These are phyloP conservation scores for Spiromastix sp. DNA, from an alignment of 2,329 filamentous ascomycete species.

Conservation along the genomic window DNA sequence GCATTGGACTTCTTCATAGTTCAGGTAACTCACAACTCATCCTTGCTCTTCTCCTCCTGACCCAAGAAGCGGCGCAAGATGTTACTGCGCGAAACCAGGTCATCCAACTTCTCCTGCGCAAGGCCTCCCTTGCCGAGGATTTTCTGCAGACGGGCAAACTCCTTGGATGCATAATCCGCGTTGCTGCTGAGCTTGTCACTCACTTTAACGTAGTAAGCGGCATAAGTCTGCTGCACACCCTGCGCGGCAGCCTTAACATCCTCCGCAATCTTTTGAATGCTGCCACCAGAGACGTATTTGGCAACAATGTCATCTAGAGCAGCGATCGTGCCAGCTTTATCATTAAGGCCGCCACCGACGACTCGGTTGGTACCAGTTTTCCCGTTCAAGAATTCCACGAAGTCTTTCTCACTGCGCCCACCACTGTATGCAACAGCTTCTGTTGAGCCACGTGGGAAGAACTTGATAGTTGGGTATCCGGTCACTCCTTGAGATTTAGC, in stretches of 20 bases:
- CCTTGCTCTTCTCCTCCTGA: slow-evolving; percentile 50
- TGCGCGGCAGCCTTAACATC: slow-evolving; percentile 64
- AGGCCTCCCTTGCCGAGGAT: slow-evolving; percentile 80
- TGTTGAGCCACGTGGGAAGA: slow-evolving; percentile 77
- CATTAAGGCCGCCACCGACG: slow-evolving; percentile 68
- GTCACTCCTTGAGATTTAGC: slow-evolving; percentile 66
- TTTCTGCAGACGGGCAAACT: slow-evolving; percentile 67
- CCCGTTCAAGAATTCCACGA: slow-evolving; percentile 75
- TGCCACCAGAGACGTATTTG: slow-evolving; percentile 51
- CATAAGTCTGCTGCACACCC: slow-evolving; percentile 66
- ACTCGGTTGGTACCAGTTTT: slow-evolving; percentile 81
- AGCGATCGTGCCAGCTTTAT: slow-evolving; percentile 70
- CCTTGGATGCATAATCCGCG: slow-evolving; percentile 72
- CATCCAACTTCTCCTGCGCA: slow-evolving; percentile 76
- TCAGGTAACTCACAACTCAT: slow-evolving; percentile 56
- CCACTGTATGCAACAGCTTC: slow-evolving; percentile 62
- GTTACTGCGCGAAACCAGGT: slow-evolving; percentile 77
- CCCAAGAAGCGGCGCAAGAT: slow-evolving; percentile 69
- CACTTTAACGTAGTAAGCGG: slow-evolving; percentile 88
- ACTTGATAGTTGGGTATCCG: slow-evolving; percentile 96
- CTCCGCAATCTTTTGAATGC: slow-evolving; percentile 53
- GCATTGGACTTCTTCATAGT: no score
- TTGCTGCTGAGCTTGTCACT: slow-evolving; percentile 75
- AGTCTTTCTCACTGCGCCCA: slow-evolving; percentile 63
- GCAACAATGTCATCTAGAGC: slow-evolving; percentile 65